Conservation (phyloP, 805 yeast genomes). For the Metschnikowia picachoensis region DNA sequence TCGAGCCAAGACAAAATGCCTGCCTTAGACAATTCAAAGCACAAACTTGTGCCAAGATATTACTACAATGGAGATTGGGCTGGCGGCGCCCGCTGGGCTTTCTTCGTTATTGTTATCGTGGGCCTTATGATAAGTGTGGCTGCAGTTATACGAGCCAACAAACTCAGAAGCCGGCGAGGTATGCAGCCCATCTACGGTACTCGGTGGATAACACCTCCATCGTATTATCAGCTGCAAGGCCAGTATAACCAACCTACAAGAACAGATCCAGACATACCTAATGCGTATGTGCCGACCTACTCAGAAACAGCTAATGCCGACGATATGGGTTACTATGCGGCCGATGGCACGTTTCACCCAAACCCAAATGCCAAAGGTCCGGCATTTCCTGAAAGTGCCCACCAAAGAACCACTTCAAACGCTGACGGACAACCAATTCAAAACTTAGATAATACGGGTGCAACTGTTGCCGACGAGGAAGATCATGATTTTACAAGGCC, state of each 20-base stretch:
- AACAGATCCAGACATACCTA: constrained; percentile 39
- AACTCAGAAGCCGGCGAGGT: constrained; percentile 46
- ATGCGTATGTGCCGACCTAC: constrained; percentile 61
- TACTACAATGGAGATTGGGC: constrained; percentile 9
- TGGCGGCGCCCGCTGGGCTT: constrained; percentile 56
- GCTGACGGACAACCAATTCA: constrained; percentile 12
- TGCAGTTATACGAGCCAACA: constrained; percentile 53
- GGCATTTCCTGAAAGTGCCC: constrained; percentile 13
- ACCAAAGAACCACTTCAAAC: constrained; percentile 14
- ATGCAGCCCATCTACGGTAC: constrained; percentile 68
- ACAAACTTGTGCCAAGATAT: background rate
- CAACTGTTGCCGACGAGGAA: constrained; percentile 3
- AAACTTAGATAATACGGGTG: background rate
- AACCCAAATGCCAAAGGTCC: constrained; percentile 20
- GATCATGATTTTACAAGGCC: constrained; percentile 3
- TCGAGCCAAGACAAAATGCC: constrained; percentile 2
- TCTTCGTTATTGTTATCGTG: constrained; percentile 57
- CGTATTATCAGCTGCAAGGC: constrained; percentile 62
- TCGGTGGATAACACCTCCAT: constrained; percentile 85
- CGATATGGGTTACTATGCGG: constrained; percentile 78
- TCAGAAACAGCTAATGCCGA: constrained; percentile 61
- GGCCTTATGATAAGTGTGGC: constrained; percentile 44
- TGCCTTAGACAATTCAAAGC: background rate
- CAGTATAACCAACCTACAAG: constrained; percentile 45
- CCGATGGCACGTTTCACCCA: constrained; percentile 40